Percentiles rank a stretch among this genome's conserved stretches.
phyloP scores from a whole-genome alignment of 192 early-diverging fungal species.

The Neocallimastix lanati region DNA sequence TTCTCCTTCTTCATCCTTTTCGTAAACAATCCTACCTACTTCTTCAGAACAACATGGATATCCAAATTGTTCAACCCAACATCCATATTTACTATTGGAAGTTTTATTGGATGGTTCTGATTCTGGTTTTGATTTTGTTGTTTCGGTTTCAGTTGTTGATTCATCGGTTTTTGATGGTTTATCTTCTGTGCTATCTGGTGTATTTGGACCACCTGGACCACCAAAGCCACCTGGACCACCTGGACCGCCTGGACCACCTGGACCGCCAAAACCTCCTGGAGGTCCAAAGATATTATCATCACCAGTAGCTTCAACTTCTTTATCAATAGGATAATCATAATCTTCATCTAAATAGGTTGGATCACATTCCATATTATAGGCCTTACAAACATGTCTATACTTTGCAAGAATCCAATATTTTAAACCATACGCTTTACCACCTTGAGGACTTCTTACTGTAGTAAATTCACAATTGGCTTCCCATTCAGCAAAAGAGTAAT shows the following conservation, averaged over 20 bases:
- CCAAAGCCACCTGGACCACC: neutral
- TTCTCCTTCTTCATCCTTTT: neutral
- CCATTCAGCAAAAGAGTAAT: neutral
- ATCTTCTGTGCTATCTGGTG: too few relatives aligned
- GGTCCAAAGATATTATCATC: neutral
- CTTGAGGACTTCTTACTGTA: neutral
- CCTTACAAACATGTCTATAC: neutral
- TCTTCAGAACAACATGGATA: neutral
- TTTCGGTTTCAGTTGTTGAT: neutral
- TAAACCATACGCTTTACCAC: neutral
- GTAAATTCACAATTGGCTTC: neutral
- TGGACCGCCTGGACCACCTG: neutral
- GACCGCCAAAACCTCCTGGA: neutral
- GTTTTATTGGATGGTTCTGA: too few relatives aligned
- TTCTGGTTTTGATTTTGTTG: too few relatives aligned
- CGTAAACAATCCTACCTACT: neutral
- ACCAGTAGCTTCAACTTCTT: neutral
- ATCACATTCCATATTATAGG: neutral
- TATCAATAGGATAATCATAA: neutral
- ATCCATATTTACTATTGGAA: neutral
- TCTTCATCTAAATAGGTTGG: neutral
- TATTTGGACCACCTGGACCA: neutral
- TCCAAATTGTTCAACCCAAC: neutral
- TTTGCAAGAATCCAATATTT: neutral
- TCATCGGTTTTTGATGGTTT: neutral